These are phyloP conservation scores for Rhizophlyctis rosea DNA, from an alignment of 192 early-diverging fungal species.

Conservation along the genomic window DNA sequence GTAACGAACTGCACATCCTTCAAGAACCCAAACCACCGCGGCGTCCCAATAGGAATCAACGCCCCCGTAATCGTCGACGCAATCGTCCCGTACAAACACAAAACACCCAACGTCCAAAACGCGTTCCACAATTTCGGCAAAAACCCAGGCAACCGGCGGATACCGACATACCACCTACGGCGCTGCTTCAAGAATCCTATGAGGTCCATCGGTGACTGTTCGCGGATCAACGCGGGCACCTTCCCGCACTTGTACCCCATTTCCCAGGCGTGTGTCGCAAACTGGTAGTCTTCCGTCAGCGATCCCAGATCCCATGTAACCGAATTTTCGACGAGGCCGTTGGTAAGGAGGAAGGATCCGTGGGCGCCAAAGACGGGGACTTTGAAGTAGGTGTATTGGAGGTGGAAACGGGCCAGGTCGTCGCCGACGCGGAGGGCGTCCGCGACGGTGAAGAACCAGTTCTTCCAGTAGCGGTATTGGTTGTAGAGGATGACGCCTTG, in stretches of 20 bases:
- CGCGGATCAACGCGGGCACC: conserved; percentile 43
- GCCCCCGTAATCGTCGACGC: no score
- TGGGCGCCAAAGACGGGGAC: conserved; percentile 49
- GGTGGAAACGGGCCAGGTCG: conserved; percentile 47
- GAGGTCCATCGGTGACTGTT: conserved; percentile 41
- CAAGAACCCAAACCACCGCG: conserved; percentile 44
- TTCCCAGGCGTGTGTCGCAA: conserved; percentile 45
- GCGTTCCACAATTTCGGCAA: conserved; percentile 14
- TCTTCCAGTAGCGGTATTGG: conserved; percentile 48
- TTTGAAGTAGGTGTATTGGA: conserved; percentile 50
- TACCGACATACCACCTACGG: conserved; percentile 37
- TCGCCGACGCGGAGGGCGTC: conserved; percentile 54
- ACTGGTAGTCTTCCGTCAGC: conserved; percentile 50
- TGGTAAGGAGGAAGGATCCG: conserved; percentile 47
- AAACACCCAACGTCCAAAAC: conserved; percentile 42
- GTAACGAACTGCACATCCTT: conserved; percentile 44
- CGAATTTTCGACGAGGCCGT: conserved; percentile 47
- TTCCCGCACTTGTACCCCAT: conserved; percentile 44
- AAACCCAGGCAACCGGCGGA: conserved; percentile 7
- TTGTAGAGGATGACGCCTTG: conserved; percentile 53
- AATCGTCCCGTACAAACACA: conserved; percentile 36
- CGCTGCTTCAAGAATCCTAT: conserved; percentile 53
- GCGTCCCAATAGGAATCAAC: conserved; percentile 25
- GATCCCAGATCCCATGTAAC: conserved; percentile 47
- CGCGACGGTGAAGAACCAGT: conserved; percentile 49